Base-by-base conservation (phyloP, 75 land plant species). In the Picea glauca region DNA sequence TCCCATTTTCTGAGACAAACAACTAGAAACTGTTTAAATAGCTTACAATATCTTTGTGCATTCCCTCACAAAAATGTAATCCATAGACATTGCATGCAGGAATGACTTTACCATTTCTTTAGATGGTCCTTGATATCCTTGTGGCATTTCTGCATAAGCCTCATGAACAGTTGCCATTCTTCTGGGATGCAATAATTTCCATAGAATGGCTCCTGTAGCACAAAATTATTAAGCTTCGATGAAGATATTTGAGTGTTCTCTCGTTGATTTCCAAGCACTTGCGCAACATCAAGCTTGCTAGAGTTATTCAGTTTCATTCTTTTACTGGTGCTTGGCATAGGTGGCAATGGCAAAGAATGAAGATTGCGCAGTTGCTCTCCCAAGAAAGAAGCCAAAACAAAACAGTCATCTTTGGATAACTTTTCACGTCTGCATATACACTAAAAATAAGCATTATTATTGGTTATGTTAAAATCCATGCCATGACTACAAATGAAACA, bases 281-380 rank as follows among this genome's bases (percentile, higher is more conserved):
- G 59, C 21, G 3, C 18, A 74, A 4, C 58, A 57, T 74, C 73
- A n/a, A 70, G 38, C 43, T 70, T 70, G 50, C 54, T 40, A 40
- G 73, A 40, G 73, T 40, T 57, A 31, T 57, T 74, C 59, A 74
- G 35, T 31, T 74, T 74, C 76, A 74, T 14, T 57, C 76, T 54
- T 35, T 58, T 68, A 78, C 54, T 21, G 18, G 73, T 78, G 8
- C 32, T 46, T 62, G 58, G 77, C 33, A 86, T 56, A 38, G 85
- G 58, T 77, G 96, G 98, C 75, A 82, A 59, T 6, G 96, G 93
- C 85, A 95, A 83, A 62, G 85, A 78, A 81, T 98, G 99, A 81
- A 98, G 96, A 72, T 83, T 81, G 9, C 79, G 85, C 31, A 93
- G 65, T 79, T 98, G 90, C 64, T 88, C 83, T 66, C 99, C 99